Evolutionary conservation across 495 filamentous ascomycete species (phyloP), one percentile per base, ranked within the genome.

Genomic region (Hypoxylon cercidicola): DNA sequence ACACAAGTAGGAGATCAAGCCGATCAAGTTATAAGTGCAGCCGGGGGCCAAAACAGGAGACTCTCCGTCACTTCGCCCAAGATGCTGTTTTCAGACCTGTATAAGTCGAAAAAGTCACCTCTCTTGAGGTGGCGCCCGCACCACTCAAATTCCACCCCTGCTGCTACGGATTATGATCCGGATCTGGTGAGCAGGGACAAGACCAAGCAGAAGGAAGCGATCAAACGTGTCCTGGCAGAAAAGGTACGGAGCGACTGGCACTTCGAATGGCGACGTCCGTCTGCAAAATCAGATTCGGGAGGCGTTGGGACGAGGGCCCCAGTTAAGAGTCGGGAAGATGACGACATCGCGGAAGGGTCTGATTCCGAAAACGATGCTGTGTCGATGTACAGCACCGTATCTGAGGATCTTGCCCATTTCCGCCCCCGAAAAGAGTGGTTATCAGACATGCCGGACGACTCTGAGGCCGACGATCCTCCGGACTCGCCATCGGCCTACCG

Each of bases 231-330:
- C 48, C 77, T 90, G 30, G 68, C 70, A 12, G 82, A 85, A 20
- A 83, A 79, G 64, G 75, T 89, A 28, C 81, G 81, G 55, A 76
- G 81, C 68, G 85, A 89, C 68, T 90, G 88, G 88, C 71, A 78
- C 0, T 82, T 82, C 55, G 39, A 63, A 13, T 83, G 81, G 81
- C 75, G 76, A 19, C 73, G 72, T 20, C 48, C 48, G 20, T 40
- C 39, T 21, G 23, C 37, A 25, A 53, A 48, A 13, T 18, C 41
- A 32, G 21, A 19, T 15, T 16, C 52, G 16, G 44, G 23, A 12
- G n/a, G 34, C 21, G 56, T 0, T 5, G 19, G 9, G 30, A 39
- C 45, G n/a, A 43, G 3, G 19, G 45, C 44, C 10, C 16, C 46
- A 47, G 32, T 57, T 20, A 19, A 53, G 9, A 21, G 47, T 3